Percentiles rank a stretch among this genome's conserved stretches.
Evolutionary conservation across 2,329 filamentous ascomycete species (phyloP).

Genomic region (Alternaria incomplexa): DNA sequence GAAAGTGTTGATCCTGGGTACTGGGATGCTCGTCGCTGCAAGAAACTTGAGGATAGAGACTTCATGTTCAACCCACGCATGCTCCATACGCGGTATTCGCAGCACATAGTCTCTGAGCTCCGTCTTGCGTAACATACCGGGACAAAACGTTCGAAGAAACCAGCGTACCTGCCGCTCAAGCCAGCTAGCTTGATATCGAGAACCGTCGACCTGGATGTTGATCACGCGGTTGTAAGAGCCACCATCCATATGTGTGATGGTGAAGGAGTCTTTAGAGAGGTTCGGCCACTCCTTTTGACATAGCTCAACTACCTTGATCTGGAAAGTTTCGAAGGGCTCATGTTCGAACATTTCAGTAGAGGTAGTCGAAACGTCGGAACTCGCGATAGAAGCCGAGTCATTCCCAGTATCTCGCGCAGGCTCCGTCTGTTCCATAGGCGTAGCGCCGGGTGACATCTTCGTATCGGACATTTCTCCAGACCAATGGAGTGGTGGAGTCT

Average conservation of each 20-base stretch:
- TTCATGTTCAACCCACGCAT: background rate
- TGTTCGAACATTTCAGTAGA: background rate
- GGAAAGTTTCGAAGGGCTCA: background rate
- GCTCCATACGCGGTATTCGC: background rate
- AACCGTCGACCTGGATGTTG: fast-evolving
- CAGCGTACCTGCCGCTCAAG: background rate
- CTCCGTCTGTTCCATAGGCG: too few species aligned
- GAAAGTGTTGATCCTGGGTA: background rate
- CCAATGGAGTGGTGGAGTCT: too few species aligned
- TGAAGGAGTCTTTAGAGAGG: background rate
- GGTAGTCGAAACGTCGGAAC: fast-evolving
- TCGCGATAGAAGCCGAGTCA: background rate
- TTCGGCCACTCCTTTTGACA: background rate
- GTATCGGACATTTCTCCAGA: too few species aligned
- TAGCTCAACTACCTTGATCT: background rate
- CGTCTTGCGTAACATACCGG: background rate
- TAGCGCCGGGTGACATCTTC: too few species aligned
- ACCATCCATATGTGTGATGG: background rate
- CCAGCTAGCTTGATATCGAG: fast-evolving
- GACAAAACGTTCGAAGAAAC: background rate
- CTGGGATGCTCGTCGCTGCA: background rate
- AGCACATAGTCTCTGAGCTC: background rate
- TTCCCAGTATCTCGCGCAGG: background rate
- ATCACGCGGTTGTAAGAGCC: background rate
- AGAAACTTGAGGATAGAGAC: background rate